A percentile compares a stretch with the other conserved stretches of the same genome.
These are phyloP conservation scores for Chlorella sorokiniana DNA, from an alignment of 139 green algal genomes.

Conservation along the genomic window DNA sequence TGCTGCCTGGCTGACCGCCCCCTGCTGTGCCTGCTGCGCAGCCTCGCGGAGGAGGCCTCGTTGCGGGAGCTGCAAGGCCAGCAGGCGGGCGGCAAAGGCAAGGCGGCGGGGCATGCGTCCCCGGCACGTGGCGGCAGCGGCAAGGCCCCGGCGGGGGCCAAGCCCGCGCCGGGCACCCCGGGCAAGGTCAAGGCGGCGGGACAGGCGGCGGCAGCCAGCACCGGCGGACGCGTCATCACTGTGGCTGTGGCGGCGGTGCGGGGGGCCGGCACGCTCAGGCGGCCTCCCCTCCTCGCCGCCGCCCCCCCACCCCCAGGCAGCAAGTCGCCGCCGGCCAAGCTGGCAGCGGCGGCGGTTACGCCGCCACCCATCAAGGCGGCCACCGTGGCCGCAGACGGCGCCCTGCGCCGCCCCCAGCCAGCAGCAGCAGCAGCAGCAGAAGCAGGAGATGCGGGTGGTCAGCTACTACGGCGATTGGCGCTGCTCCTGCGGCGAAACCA, in stretches of 20 bases:
- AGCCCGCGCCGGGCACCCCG: constrained; percentile 5
- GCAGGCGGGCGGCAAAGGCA: background rate
- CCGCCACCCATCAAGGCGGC: background rate
- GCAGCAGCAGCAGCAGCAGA: background rate
- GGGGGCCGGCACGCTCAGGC: background rate
- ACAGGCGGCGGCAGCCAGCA: background rate
- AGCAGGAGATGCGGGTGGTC: constrained; percentile 49
- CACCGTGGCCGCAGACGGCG: too few species aligned
- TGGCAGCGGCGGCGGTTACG: background rate
- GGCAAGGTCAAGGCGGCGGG: constrained; percentile 20
- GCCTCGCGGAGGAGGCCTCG: constrained; percentile 28
- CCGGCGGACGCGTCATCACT: constrained; percentile 15
- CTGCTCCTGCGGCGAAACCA: constrained; percentile 45
- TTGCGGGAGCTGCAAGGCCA: constrained; percentile 25
- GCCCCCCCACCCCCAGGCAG: background rate
- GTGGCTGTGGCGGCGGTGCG: constrained; percentile 16
- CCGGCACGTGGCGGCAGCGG: background rate
- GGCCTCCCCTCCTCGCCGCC: background rate
- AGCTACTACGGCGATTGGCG: constrained; percentile 54
- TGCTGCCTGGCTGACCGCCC: background rate
- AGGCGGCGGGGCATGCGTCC: background rate
- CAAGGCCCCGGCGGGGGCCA: background rate
- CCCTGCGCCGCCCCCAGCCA: background rate
- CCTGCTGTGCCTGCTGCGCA: background rate
- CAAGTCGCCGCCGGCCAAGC: background rate